Conservation (phyloP, 2,329 filamentous ascomycete species). For the Penicillium janthinellum region DNA sequence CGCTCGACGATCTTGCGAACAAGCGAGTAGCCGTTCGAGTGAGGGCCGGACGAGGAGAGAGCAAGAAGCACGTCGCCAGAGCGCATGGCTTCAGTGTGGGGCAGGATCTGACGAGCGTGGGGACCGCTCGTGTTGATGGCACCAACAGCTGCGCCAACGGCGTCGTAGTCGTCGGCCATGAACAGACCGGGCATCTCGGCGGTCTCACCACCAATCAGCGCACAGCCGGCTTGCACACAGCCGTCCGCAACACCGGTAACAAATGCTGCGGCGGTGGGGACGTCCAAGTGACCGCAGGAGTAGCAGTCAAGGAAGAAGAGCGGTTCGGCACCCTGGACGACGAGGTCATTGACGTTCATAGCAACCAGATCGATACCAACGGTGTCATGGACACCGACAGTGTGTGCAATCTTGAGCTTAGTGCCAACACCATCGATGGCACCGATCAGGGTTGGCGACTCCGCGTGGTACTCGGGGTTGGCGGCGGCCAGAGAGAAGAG, state of each 20-base stretch:
- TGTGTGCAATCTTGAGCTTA: constrained; percentile 93
- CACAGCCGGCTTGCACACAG: constrained; percentile 81
- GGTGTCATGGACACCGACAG: constrained; percentile 85
- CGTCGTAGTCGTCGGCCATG: constrained; percentile 84
- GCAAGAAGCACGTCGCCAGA: constrained; percentile 84
- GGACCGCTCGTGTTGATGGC: constrained; percentile 63
- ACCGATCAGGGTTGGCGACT: constrained; percentile 80
- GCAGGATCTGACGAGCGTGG: constrained; percentile 67
- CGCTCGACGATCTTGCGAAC: constrained; percentile 83
- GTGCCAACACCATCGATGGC: constrained; percentile 96
- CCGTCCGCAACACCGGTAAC: constrained; percentile 87
- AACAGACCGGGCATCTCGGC: constrained; percentile 99
- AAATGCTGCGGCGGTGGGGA: constrained; percentile 77
- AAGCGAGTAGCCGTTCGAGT: constrained; percentile 98
- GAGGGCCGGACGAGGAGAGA: constrained; percentile 79
- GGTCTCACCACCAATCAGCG: constrained; percentile 94
- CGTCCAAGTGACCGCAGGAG: constrained; percentile 84
- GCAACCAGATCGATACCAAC: constrained; percentile 96
- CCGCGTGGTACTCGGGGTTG: constrained; percentile 71
- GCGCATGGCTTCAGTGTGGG: constrained; percentile 73
- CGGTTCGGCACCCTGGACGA: constrained; percentile 93
- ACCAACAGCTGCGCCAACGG: constrained; percentile 85
- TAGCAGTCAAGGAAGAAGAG: constrained; percentile 98
- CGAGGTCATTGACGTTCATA: constrained; percentile 98
- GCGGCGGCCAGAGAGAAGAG: constrained; percentile 72